These are phyloP conservation scores for Carex parvula DNA, from an alignment of 176 grass and related monocot genomes.

Conservation along the genomic window DNA sequence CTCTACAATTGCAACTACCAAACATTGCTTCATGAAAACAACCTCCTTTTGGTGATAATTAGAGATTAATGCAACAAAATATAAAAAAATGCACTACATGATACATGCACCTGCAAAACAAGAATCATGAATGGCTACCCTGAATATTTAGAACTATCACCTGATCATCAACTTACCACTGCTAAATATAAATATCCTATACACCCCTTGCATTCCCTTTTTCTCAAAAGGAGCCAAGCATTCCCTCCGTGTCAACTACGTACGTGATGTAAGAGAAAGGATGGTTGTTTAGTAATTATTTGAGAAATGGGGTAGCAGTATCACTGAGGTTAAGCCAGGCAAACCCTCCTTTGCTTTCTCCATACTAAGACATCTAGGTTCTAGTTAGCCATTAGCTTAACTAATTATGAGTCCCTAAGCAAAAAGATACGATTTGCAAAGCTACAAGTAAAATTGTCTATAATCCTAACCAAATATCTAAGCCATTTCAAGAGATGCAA, in stretches of 20 bases:
- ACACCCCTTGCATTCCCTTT: not conserved
- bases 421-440: not conserved
- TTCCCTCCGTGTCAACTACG: not conserved
- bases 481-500: conserved; percentile 4
- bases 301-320: not conserved
- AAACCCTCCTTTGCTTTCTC: not conserved
- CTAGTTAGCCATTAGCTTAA: not conserved
- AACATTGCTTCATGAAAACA: not conserved
- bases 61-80: not conserved
- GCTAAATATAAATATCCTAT: not conserved
- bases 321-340: not conserved
- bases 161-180: not conserved
- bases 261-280: not conserved
- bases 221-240: not conserved
- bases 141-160: not conserved
- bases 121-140: not conserved
- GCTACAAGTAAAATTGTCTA: not conserved
- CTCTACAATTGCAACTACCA: not conserved
- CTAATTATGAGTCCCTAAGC: not conserved
- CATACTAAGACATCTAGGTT: not conserved
- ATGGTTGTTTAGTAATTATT: not conserved
- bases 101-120: not conserved
- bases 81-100: not conserved
- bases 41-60: not conserved
- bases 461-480: not conserved